Conservation (phyloP, 2,329 filamentous ascomycete genomes). For the Periconia macrospinosa region DNA sequence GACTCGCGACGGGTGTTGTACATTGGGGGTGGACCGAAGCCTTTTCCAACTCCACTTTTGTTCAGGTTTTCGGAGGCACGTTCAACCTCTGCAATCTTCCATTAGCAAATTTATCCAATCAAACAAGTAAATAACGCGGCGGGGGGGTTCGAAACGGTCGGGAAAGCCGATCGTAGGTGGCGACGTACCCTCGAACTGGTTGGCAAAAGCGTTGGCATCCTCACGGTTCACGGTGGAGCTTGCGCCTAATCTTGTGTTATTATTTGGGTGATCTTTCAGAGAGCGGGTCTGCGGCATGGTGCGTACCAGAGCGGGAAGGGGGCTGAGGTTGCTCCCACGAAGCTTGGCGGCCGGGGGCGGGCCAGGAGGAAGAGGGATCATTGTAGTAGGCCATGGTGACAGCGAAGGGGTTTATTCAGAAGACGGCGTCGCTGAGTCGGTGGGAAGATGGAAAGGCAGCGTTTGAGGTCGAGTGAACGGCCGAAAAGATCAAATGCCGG, state of each 20-base stretch:
- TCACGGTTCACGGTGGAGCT: slow-evolving; percentile 69
- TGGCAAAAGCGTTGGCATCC: slow-evolving; percentile 76
- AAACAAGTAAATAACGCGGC: not conserved
- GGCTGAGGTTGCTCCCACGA: slow-evolving; percentile 75
- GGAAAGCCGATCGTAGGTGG: not conserved
- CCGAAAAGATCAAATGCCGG: slow-evolving; percentile 10
- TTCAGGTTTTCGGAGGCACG: slow-evolving; percentile 92
- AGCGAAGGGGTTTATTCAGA: not conserved
- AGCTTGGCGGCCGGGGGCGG: slow-evolving; percentile 63
- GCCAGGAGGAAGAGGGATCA: slow-evolving; percentile 62
- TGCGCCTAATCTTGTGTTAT: slow-evolving; percentile 60
- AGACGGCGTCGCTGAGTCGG: not conserved
- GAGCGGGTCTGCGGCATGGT: slow-evolving; percentile 12
- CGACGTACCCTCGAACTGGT: slow-evolving; percentile 85
- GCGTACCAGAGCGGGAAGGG: slow-evolving; percentile 71
- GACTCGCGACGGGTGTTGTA: slow-evolving; percentile 76
- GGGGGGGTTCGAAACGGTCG: too few relatives aligned
- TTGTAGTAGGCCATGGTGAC: slow-evolving; percentile 69
- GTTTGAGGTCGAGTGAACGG: slow-evolving; percentile 14
- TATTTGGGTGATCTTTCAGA: slow-evolving; percentile 6
- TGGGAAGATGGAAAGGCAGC: slow-evolving; percentile 13
- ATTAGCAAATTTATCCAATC: not conserved
- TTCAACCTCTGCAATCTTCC: slow-evolving; percentile 75
- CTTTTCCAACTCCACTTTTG: slow-evolving; percentile 81
- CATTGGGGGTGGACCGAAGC: slow-evolving; percentile 62